Conservation (phyloP, 345 rosid species). For the Clarkia xantiana region DNA sequence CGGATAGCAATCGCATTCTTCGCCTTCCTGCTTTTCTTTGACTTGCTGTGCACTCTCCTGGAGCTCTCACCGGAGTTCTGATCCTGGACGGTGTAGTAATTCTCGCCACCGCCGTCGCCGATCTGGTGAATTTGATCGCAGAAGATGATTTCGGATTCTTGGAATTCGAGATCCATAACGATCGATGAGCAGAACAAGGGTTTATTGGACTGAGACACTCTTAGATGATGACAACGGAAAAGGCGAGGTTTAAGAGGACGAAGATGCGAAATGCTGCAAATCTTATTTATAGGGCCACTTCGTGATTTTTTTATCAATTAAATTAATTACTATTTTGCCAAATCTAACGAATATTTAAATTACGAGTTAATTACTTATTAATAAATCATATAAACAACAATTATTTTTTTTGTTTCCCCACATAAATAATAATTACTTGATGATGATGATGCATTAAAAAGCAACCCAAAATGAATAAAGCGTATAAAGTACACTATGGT, state of each 20-base stretch:
- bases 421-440: too few species aligned
- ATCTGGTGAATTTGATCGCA: background rate
- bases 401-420: too few species aligned
- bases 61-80: background rate
- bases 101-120: background rate
- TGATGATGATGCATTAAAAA: background rate
- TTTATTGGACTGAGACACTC: background rate
- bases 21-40: conserved; percentile 9
- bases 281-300: conserved; percentile 1
- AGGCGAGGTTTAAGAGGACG: background rate
- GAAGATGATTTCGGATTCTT: conserved; percentile 15
- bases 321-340: background rate
- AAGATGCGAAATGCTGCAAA: background rate
- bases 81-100: background rate
- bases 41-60: background rate
- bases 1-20: conserved; percentile 9
- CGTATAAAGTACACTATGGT: background rate
- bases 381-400: too few species aligned
- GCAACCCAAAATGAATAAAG: background rate
- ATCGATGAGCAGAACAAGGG: background rate
- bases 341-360: background rate
- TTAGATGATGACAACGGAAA: background rate
- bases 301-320: background rate
- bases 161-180: conserved; percentile 13
- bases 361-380: background rate